Percentiles rank a stretch among this genome's conserved stretches.
phyloP scores from a whole-genome alignment of 2,329 filamentous ascomycete species.

The Pseudogymnoascus verrucosus region DNA sequence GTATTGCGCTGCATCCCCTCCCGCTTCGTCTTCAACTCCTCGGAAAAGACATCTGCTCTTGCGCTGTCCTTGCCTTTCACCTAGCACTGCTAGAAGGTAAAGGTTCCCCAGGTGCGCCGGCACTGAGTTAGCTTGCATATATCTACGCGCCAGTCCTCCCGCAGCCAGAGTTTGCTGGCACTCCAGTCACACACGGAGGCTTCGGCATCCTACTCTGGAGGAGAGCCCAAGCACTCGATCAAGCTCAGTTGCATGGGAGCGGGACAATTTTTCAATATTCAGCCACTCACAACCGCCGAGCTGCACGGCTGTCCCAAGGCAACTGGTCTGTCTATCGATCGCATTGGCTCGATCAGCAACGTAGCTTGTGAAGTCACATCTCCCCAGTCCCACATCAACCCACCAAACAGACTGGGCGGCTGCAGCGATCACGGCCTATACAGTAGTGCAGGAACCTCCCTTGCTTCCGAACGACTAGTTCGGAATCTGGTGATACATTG shows the following conservation, averaged over 20 bases:
- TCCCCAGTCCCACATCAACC: conserved; percentile 4
- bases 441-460: conserved; percentile 6
- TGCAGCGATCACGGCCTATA: conserved; percentile 4
- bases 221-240: background rate
- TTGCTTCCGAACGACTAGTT: conserved; percentile 4
- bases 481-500: conserved; percentile 2
- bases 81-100: background rate
- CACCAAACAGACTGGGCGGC: conserved; percentile 5
- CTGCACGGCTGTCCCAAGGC: background rate
- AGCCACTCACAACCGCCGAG: background rate
- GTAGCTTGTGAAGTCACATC: background rate
- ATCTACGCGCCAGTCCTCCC: conserved; percentile 6
- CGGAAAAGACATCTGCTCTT: background rate
- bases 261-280: conserved; percentile 4
- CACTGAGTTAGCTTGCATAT: background rate
- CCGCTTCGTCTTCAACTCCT: background rate
- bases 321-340: background rate
- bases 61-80: background rate
- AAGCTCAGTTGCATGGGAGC: conserved; percentile 6
- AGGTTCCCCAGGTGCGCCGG: background rate
- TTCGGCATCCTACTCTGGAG: conserved; percentile 1
- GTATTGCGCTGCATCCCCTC: background rate
- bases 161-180: background rate
- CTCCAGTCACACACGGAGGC: conserved; percentile 1
- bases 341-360: conserved; percentile 2